These are phyloP conservation scores for Colletotrichum abscissum DNA, from an alignment of 2,329 filamentous ascomycete genomes.

Conservation along the genomic window DNA sequence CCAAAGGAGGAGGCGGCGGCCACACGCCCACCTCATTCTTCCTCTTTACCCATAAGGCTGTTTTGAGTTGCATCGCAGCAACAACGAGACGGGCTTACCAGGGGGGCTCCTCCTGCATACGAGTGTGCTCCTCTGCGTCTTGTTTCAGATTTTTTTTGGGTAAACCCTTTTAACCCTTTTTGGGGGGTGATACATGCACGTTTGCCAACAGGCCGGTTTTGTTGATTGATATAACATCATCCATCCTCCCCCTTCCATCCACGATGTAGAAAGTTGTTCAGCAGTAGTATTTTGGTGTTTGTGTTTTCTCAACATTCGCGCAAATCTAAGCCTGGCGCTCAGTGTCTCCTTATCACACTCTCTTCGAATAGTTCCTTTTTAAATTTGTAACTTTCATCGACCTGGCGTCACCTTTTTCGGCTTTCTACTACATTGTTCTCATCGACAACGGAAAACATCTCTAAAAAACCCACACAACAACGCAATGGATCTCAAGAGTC, in stretches of 20 bases:
- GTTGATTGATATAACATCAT: constrained; percentile 20
- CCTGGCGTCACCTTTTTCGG: constrained; percentile 7
- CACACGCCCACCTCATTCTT: background rate
- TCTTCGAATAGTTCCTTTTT: constrained; percentile 5
- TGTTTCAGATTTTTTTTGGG: constrained; percentile 29
- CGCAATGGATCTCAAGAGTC: constrained; percentile 62
- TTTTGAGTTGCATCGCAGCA: constrained; percentile 31
- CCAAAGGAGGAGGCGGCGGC: background rate
- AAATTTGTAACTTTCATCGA: constrained; percentile 1
- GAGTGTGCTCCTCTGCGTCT: constrained; percentile 1
- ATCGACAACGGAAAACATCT: constrained; percentile 2
- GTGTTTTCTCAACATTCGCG: constrained; percentile 11
- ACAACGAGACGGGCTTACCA: background rate
- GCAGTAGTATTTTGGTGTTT: constrained; percentile 18
- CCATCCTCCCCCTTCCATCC: background rate
- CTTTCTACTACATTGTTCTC: background rate
- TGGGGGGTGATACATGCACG: background rate
- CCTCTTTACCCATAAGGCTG: constrained; percentile 20
- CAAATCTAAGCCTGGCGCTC: constrained; percentile 28
- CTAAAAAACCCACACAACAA: constrained; percentile 37
- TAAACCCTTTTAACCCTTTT: background rate
- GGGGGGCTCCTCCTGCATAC: constrained; percentile 18
- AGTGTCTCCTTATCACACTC: background rate
- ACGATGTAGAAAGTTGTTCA: constrained; percentile 12
- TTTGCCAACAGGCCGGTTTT: background rate